Evolutionary conservation across 352 stramenopile genomes (phyloP), one percentile per base, ranked within the genome.

Genomic region (Phytopythium montanum): DNA sequence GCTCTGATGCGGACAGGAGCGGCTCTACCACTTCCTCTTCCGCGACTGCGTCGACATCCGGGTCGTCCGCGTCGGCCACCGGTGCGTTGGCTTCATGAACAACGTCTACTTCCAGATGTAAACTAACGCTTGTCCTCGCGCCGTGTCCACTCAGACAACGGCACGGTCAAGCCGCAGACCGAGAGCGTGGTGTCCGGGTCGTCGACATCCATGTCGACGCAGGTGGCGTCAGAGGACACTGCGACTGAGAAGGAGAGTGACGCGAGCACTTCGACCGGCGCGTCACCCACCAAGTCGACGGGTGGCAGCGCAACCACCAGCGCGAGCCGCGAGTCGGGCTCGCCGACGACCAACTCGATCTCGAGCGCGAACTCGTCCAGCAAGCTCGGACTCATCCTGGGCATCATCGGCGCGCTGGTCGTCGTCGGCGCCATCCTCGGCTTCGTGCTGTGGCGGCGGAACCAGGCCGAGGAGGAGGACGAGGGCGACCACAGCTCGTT

Each of bases 401-500:
- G 74, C 33, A 73, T 87, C 52, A 64, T 68, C 26, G 76, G 70
- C 28, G 69, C 64, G 9, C 59, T 69, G 6, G 68, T 71, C 14
- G 73, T 83, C 18, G 62, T 88, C 29, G 75, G 76, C n/a, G 79
- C 76, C 14, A 65, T 89, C 10, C 60, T 81, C 25, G 81, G 60
- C 13, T 86, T 91, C 61, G 75, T 87, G 25, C 60, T 87, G 29
- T 89, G 73, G 73, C 82, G 78, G 54, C 66, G 73, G 45, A 71
- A 72, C 19, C 69, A 76, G 31, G 72, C 81, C 26, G 79, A 87
- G 23, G 70, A 77, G 41, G 79, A 85, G 13, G 74, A 87, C 59
- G 78, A 88, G 8, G 64, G 73, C 21, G 34, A 61, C 31, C 54
- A 61, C 12, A 75, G 73, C 54, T 68, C 68, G 19, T 59, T 58